Conservation (phyloP, 768 basidiomycete species). For the Suillus discolor region DNA sequence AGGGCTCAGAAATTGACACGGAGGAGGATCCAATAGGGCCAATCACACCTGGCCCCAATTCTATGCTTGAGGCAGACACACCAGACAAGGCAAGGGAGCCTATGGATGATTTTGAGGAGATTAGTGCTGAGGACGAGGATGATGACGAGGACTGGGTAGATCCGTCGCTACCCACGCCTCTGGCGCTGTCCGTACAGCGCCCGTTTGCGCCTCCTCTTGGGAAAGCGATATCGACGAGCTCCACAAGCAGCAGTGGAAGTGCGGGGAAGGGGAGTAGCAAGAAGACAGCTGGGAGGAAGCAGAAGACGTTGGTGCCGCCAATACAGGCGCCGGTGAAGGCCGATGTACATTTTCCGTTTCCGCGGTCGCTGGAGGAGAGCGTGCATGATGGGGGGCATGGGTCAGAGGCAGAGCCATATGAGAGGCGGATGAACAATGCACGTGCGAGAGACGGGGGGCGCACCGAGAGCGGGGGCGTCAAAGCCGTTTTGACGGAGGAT, state of each 20-base stretch:
- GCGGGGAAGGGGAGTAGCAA: conserved; percentile 30
- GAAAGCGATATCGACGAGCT: conserved; percentile 28
- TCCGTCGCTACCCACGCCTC: conserved; percentile 51
- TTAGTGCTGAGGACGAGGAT: conserved; percentile 31
- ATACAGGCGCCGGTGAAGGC: conserved; percentile 37
- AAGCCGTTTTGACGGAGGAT: conserved; percentile 60
- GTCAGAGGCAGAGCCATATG: conserved; percentile 22
- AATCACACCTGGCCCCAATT: conserved; percentile 63
- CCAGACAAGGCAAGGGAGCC: conserved; percentile 27
- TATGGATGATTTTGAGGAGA: conserved; percentile 32
- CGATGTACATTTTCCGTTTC: conserved; percentile 63
- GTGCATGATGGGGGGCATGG: conserved; percentile 30
- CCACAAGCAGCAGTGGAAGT: conserved; percentile 27
- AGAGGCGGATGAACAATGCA: conserved; percentile 67
- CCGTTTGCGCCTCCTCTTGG: conserved; percentile 30
- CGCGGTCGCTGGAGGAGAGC: conserved; percentile 49
- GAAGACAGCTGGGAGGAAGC: conserved; percentile 35
- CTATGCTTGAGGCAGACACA: conserved; percentile 27
- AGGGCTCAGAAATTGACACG: conserved; percentile 62
- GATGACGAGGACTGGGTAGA: conserved; percentile 69
- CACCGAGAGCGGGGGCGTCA: conserved; percentile 87
- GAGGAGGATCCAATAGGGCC: conserved; percentile 75
- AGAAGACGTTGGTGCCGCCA: conserved; percentile 40
- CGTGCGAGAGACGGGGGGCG: conserved; percentile 79
- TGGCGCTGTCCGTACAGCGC: conserved; percentile 26